Evolutionary conservation across 1,284 basidiomycete genomes (phyloP).

Genomic region (Cerrena zonata): DNA sequence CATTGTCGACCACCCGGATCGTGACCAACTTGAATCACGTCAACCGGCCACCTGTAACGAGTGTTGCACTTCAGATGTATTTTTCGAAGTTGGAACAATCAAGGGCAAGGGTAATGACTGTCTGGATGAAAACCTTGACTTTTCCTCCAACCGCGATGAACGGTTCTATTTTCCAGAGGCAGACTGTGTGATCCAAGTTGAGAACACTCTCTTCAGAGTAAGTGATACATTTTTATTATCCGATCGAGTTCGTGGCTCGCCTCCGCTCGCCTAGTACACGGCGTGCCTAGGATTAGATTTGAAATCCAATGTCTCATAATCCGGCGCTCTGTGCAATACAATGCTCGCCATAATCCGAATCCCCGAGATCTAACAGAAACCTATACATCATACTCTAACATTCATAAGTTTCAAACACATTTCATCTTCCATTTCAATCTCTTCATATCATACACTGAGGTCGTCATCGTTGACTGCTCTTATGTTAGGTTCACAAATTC

Average conservation of each 20-base stretch:
- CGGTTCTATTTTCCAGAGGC: conserved; percentile 33
- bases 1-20: not conserved
- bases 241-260: not conserved
- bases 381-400: too few species aligned
- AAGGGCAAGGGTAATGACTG: not conserved
- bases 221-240: conserved; percentile 7
- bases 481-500: conserved; percentile 45
- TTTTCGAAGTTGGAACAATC: not conserved
- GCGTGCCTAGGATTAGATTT: not conserved
- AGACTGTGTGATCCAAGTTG: conserved; percentile 43
- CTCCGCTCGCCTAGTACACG: too few species aligned
- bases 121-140: not conserved
- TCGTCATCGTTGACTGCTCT: too few species aligned
- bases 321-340: too few species aligned
- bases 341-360: too few species aligned
- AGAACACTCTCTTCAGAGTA: conserved; percentile 45
- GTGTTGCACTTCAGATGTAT: not conserved
- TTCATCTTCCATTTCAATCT: too few species aligned
- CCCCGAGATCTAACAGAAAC: too few species aligned
- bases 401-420: too few species aligned
- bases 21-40: not conserved
- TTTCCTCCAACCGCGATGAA: conserved; percentile 14
- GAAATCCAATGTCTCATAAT: not conserved
- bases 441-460: too few species aligned
- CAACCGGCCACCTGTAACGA: not conserved